Evolutionary conservation across 108 stramenopile species (phyloP).

Genomic region (Cyclostephanos invisitatus): DNA sequence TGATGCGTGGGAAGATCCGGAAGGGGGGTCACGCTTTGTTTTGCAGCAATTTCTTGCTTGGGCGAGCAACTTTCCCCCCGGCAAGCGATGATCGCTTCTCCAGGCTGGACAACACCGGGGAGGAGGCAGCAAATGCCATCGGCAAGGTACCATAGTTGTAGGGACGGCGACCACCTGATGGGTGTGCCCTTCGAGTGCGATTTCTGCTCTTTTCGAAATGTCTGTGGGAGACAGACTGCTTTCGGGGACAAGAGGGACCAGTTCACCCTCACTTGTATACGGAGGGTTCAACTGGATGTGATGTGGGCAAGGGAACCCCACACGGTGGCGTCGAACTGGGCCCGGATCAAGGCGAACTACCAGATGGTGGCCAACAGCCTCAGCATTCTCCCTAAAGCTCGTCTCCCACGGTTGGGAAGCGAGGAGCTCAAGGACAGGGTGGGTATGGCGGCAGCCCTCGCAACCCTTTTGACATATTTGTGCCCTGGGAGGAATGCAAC

Average conservation of each 20-base stretch:
- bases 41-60: slow-evolving; percentile 52
- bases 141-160: neutral
- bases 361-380: neutral
- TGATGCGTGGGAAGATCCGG: slow-evolving; percentile 25
- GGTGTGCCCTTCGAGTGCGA: slow-evolving; percentile 53
- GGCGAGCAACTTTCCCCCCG: slow-evolving; percentile 16
- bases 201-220: slow-evolving; percentile 52
- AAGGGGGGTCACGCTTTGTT: slow-evolving; percentile 36
- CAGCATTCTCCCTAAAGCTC: neutral
- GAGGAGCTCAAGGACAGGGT: neutral
- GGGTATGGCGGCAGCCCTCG: neutral
- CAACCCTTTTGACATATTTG: neutral
- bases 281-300: slow-evolving; percentile 60
- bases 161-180: slow-evolving; percentile 50
- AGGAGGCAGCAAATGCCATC: neutral
- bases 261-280: slow-evolving; percentile 25
- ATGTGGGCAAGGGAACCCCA: slow-evolving; percentile 31
- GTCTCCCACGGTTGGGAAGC: neutral
- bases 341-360: neutral
- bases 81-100: slow-evolving; percentile 40
- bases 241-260: neutral
- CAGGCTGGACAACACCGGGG: slow-evolving; percentile 10
- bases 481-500: neutral
- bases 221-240: slow-evolving; percentile 21
- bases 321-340: slow-evolving; percentile 37